These are phyloP conservation scores for Brassica nigra DNA, from an alignment of 345 rosid species.

Conservation along the genomic window DNA sequence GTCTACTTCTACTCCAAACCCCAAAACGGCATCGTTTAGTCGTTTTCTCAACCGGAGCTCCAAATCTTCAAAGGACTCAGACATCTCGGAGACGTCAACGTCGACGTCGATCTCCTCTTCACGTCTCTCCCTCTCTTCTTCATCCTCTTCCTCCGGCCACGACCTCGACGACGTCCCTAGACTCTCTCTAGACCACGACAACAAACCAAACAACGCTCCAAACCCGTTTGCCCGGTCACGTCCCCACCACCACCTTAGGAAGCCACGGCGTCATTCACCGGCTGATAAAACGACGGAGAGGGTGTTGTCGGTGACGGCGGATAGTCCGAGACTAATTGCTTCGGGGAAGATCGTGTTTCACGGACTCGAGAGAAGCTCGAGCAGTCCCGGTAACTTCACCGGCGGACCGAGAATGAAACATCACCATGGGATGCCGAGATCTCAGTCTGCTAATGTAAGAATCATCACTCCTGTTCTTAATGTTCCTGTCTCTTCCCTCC, in stretches of 20 bases:
- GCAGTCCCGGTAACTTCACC: constrained; percentile 94
- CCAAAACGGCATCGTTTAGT: constrained; percentile 57
- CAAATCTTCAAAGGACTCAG: constrained; percentile 63
- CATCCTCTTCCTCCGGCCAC: constrained; percentile 87
- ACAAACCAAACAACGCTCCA: constrained; percentile 57
- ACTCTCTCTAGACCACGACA: constrained; percentile 80
- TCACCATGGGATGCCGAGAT: constrained; percentile 85
- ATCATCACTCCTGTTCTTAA: constrained; percentile 70
- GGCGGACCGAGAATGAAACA: constrained; percentile 79
- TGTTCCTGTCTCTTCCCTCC: constrained; percentile 67
- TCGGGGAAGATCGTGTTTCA: constrained; percentile 94
- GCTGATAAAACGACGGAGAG: constrained; percentile 45
- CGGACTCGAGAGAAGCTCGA: constrained; percentile 89
- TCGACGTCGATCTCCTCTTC: constrained; percentile 70
- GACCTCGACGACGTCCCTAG: constrained; percentile 85
- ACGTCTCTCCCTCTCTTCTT: constrained; percentile 84
- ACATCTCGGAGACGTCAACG: constrained; percentile 48
- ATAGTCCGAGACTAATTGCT: constrained; percentile 91
- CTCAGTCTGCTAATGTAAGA: constrained; percentile 80
- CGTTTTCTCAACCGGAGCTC: constrained; percentile 73
- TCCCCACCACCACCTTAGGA: constrained; percentile 53
- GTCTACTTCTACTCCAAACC: constrained; percentile 35
- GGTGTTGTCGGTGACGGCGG: constrained; percentile 72
- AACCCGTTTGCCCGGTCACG: constrained; percentile 62
- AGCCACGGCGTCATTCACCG: constrained; percentile 54